phyloP scores from a whole-genome alignment of 2,329 filamentous ascomycete species.

The Paraphoma sp. region DNA sequence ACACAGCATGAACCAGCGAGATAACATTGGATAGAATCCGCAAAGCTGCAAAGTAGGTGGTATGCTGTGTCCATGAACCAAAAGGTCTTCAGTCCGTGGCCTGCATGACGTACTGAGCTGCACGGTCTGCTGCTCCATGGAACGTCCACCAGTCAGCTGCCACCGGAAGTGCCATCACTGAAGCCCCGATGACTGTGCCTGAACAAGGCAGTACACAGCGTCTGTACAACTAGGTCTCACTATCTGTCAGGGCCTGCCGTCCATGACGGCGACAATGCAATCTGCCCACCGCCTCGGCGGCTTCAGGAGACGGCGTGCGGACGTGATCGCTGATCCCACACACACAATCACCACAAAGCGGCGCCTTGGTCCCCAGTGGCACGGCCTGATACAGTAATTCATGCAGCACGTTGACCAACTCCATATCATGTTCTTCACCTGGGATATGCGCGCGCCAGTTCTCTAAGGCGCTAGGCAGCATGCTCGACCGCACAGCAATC shows the following conservation, averaged over 20 bases:
- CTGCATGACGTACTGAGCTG: constrained; percentile 31
- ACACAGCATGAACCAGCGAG: constrained; percentile 12
- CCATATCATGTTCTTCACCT: constrained; percentile 7
- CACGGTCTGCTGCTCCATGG: constrained; percentile 12
- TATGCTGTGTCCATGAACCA: constrained; percentile 2
- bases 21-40: not conserved
- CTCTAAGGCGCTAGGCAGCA: constrained; percentile 2
- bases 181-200: constrained; percentile 17
- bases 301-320: not conserved
- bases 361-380: constrained; percentile 1
- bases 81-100: constrained; percentile 6
- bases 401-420: constrained; percentile 2
- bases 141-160: constrained; percentile 23
- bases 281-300: not conserved
- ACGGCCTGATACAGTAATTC: constrained; percentile 1
- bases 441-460: constrained; percentile 8
- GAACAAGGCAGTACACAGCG: constrained; percentile 19
- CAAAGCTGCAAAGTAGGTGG: constrained; percentile 3
- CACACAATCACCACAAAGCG: constrained; percentile 3
- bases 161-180: constrained; percentile 14
- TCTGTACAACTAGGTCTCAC: constrained; percentile 17
- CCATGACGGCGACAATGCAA: constrained; percentile 17
- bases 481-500: constrained; percentile 7
- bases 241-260: constrained; percentile 13
- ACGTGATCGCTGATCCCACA: not conserved